Base-by-base conservation (phyloP, 768 basidiomycete genomes). In the Rhodotorula graminis region DNA sequence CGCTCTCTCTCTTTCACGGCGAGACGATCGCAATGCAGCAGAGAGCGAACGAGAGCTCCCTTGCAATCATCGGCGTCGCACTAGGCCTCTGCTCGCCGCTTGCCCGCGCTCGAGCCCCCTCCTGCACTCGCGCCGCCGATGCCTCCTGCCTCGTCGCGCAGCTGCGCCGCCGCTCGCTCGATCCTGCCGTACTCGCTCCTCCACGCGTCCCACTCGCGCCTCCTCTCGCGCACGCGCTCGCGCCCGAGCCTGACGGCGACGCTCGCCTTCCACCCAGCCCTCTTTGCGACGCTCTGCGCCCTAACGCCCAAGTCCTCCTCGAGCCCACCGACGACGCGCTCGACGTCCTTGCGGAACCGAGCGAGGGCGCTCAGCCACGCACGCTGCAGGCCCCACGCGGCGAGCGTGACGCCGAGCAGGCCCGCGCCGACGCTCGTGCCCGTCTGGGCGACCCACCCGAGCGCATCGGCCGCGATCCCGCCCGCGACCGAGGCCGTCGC, bases 301-400 rank as follows among this genome's bases (percentile, higher is more conserved):
- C 60, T 27, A 16, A 72, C 71, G n/a, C 71, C 71, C 7, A 72
- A 44, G 44, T 76, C 74, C 42, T 72, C 74, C 61, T 63, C 61
- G 9, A 76, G 11, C n/a, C 74, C 74, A 2, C 69, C 71, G 8
- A 21, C n/a, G 5, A 76, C 47, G 23, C 74, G 59, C 58, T 68
- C 50, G 7, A 76, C 46, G 19, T 79, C 77, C 31, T 42, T 49
- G 52, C 69, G 69, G 61, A 79, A 79, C 53, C 66, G 62, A 49
- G 15, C 40, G 55, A 73, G 61, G 7, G 73, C 70, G 46, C 62
- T 69, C 37, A 64, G 62, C 77, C 77, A 79, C 33, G 66, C 37
- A 8, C 71, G 55, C 68, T 79, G 78, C 47, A 78, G 53, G 21
- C 49, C 44, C 76, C 77, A 78, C 21, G 66, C 73, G 11, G 63